Percentiles rank a stretch among this genome's conserved stretches.
Conservation (phyloP, 139 green algal genomes). For the Volvox reticuliferus region DNA sequence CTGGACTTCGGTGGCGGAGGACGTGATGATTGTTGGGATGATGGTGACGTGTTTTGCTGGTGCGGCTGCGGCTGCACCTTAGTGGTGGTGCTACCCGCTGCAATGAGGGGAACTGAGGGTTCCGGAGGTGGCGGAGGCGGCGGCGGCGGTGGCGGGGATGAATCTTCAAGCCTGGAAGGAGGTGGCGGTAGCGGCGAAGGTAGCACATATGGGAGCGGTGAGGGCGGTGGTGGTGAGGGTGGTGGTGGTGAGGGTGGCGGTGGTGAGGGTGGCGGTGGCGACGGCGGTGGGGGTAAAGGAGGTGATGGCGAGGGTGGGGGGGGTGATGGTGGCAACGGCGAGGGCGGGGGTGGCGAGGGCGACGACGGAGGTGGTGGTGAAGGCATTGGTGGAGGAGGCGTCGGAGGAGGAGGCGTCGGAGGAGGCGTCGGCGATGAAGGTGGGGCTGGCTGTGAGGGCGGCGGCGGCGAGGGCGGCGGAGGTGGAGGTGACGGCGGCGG, state of each 20-base stretch:
- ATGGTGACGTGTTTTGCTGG: too few species aligned
- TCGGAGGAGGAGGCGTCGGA: background rate
- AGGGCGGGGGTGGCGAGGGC: background rate
- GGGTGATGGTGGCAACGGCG: background rate
- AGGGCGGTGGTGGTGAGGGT: background rate
- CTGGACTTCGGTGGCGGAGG: too few species aligned
- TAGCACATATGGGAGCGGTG: background rate
- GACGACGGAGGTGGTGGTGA: background rate
- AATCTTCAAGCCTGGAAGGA: too few species aligned
- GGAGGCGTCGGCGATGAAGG: background rate
- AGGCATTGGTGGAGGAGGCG: background rate
- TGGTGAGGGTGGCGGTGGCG: too few species aligned
- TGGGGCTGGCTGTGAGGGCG: background rate
- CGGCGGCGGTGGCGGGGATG: background rate
- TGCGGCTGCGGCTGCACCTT: too few species aligned
- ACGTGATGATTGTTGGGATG: too few species aligned
- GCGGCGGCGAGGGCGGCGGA: background rate
- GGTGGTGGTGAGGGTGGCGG: too few species aligned
- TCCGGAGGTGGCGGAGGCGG: background rate
- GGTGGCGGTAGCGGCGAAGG: background rate
- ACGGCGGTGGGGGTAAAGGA: background rate
- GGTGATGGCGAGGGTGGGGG: background rate
- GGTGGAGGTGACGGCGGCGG: background rate
- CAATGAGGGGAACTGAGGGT: too few species aligned
- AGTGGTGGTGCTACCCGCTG: too few species aligned